These are phyloP conservation scores for Hanseniaspora lachancei DNA, from an alignment of 805 yeast species.

Conservation along the genomic window DNA sequence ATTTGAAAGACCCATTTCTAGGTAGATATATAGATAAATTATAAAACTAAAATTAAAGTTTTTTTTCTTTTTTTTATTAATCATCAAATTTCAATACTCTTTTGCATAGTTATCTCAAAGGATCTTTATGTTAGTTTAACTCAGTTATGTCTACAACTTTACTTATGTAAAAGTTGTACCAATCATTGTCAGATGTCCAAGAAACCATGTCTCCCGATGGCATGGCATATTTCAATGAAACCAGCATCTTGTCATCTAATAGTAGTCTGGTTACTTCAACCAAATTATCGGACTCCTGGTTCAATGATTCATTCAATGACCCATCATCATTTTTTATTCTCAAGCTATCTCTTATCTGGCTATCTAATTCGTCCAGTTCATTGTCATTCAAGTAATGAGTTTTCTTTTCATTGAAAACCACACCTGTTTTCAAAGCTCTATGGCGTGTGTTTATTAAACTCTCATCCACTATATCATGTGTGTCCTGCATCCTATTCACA, in stretches of 20 bases:
- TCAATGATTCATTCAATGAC: neutral
- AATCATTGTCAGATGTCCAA: slow-evolving; percentile 1
- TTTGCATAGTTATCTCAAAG: no score
- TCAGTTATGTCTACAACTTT: neutral
- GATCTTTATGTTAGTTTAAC: neutral
- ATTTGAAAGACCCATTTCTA: no score
- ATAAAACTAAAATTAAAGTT: no score
- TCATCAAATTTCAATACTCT: no score
- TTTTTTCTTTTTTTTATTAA: no score
- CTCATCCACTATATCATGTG: neutral
- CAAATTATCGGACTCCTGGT: neutral
- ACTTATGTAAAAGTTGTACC: slow-evolving; percentile 1
- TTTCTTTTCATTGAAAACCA: neutral
- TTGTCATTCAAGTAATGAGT: neutral
- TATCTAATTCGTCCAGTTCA: neutral
- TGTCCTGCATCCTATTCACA: neutral
- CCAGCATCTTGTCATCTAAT: neutral
- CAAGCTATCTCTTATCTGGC: neutral
- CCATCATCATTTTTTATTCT: neutral
- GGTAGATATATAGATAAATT: no score
- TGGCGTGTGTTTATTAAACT: neutral
- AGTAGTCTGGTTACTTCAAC: neutral
- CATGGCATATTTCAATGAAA: neutral
- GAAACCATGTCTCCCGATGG: slow-evolving; percentile 9
- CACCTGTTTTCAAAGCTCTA: neutral